These are phyloP conservation scores for Tylopilus sp. DNA, from an alignment of 768 basidiomycete genomes.

Conservation along the genomic window DNA sequence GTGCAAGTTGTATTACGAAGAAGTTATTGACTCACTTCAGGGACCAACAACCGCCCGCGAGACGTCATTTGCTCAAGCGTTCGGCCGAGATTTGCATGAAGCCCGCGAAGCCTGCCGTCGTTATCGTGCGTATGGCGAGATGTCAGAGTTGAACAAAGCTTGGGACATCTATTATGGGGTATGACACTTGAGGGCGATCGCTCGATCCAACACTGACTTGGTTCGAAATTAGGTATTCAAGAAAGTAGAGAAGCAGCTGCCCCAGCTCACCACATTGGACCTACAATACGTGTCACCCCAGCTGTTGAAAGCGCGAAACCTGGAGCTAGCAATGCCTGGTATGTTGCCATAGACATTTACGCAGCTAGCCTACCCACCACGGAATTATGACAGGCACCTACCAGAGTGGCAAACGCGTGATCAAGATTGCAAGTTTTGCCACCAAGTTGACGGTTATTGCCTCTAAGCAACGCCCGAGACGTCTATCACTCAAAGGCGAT, in stretches of 20 bases:
- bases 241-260: slow-evolving; percentile 92
- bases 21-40: slow-evolving; percentile 36
- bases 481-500: slow-evolving; percentile 80
- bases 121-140: slow-evolving; percentile 83
- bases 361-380: neutral
- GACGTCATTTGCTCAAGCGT: slow-evolving; percentile 91
- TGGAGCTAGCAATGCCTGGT: slow-evolving; percentile 97
- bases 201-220: neutral
- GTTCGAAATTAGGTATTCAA: slow-evolving; percentile 72
- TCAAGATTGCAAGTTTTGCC: slow-evolving; percentile 80
- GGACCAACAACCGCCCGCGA: slow-evolving; percentile 94
- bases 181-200: slow-evolving; percentile 22
- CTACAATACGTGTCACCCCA: slow-evolving; percentile 96
- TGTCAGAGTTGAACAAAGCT: slow-evolving; percentile 88
- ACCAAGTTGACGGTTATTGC: slow-evolving; percentile 91
- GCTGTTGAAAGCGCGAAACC: slow-evolving; percentile 80
- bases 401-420: slow-evolving; percentile 79
- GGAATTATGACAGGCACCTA: slow-evolving; percentile 66
- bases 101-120: slow-evolving; percentile 88
- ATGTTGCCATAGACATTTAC: slow-evolving; percentile 3
- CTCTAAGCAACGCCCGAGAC: slow-evolving; percentile 94
- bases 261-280: slow-evolving; percentile 84
- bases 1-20: neutral
- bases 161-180: slow-evolving; percentile 99
- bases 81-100: slow-evolving; percentile 87